Conservation (phyloP, 2,329 filamentous ascomycete species). For the Epichloe gansuensis region DNA sequence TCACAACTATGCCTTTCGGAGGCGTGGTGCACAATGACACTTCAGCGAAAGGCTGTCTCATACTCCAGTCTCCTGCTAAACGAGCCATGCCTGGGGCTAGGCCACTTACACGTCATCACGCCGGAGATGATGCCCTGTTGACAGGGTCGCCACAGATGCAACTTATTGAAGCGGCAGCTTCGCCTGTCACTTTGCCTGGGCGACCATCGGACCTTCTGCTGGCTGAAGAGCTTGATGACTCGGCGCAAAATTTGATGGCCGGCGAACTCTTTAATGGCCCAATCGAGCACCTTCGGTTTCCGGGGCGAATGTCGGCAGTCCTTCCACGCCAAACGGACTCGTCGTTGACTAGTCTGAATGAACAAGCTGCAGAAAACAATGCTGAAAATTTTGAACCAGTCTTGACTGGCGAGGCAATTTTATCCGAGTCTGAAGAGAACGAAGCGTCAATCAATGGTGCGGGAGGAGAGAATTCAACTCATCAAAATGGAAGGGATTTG, state of each 20-base stretch:
- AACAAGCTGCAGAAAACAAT: constrained; percentile 10
- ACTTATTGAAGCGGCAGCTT: constrained; percentile 21
- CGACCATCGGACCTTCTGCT: constrained; percentile 26
- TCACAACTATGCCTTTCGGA: constrained; percentile 11
- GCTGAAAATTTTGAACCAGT: background rate
- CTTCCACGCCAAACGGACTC: constrained; percentile 31
- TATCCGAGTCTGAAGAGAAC: background rate
- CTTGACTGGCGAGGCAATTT: background rate
- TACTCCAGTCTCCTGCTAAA: constrained; percentile 41
- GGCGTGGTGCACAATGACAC: constrained; percentile 21
- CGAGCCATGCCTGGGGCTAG: constrained; percentile 24
- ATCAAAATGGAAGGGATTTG: background rate
- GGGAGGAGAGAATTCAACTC: background rate
- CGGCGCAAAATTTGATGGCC: constrained; percentile 9
- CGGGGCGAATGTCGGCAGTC: constrained; percentile 32
- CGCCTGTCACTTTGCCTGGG: constrained; percentile 12
- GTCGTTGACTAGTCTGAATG: constrained; percentile 13
- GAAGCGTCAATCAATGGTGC: background rate
- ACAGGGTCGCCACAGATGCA: constrained; percentile 23
- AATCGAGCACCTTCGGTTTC: constrained; percentile 26
- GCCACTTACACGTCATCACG: constrained; percentile 17
- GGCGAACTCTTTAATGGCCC: constrained; percentile 23
- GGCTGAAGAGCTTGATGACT: constrained; percentile 18
- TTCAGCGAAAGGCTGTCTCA: constrained; percentile 30
- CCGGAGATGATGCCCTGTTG: constrained; percentile 9